A percentile compares a stretch with the other conserved stretches of the same genome.
These are phyloP conservation scores for Malus asiatica DNA, from an alignment of 306 rosid genomes.

Conservation along the genomic window DNA sequence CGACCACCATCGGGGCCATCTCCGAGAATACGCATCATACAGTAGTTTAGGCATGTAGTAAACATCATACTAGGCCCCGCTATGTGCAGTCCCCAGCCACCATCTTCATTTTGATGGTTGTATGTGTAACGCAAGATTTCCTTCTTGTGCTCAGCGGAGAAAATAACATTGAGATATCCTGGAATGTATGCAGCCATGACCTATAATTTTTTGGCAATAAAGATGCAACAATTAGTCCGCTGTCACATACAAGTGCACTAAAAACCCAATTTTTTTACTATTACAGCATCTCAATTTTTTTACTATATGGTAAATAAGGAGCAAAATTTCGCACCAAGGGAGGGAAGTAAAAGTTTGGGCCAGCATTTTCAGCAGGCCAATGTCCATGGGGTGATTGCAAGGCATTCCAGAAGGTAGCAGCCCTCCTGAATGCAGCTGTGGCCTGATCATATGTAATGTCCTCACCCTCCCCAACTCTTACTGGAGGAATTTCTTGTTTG, in stretches of 20 bases:
- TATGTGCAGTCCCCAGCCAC: constrained; percentile 84
- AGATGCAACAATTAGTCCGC: background rate
- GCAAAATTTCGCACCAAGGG: constrained; percentile 42
- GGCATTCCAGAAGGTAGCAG: constrained; percentile 32
- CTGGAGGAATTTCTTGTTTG: constrained; percentile 40
- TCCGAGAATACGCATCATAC: constrained; percentile 62
- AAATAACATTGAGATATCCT: constrained; percentile 20
- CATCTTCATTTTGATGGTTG: constrained; percentile 51
- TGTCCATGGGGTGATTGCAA: constrained; percentile 70
- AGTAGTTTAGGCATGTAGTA: constrained; percentile 48
- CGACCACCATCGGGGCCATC: constrained; percentile 57
- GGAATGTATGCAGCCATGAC: constrained; percentile 58
- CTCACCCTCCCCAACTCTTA: constrained; percentile 46
- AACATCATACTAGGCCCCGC: constrained; percentile 80
- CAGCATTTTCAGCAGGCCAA: constrained; percentile 84
- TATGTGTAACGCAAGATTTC: constrained; percentile 17
- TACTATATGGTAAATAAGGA: background rate
- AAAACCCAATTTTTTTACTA: background rate
- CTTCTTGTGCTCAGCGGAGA: background rate
- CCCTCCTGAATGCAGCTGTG: constrained; percentile 33
- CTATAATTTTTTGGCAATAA: constrained; percentile 12
- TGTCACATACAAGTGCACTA: background rate
- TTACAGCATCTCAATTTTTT: background rate
- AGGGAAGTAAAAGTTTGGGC: constrained; percentile 64
- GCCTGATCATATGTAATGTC: constrained; percentile 36